A percentile compares a stretch with the other conserved stretches of the same genome.
Conservation (phyloP, 1,284 basidiomycete species). For the Mycena sp. region DNA sequence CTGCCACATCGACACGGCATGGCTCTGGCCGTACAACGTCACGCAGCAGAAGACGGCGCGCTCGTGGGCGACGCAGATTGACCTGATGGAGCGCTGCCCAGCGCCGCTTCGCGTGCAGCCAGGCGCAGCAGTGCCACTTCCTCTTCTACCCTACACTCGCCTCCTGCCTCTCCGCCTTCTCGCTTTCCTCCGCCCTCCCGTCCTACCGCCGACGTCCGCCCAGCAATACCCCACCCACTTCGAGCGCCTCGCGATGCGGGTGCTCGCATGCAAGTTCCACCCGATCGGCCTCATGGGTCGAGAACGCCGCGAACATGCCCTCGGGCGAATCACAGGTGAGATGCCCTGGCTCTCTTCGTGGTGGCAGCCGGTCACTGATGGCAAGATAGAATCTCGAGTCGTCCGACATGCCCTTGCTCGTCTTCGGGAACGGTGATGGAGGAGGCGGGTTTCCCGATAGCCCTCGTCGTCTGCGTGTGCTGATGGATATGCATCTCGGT, state of each 20-base stretch:
- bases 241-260: constrained; percentile 80
- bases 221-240: constrained; percentile 93
- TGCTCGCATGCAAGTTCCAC: constrained; percentile 85
- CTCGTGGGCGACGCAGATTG: constrained; percentile 94
- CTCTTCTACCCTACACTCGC: constrained; percentile 53
- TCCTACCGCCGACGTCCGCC: no score
- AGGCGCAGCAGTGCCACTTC: constrained; percentile 98
- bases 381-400: constrained; percentile 94
- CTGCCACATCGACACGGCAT: constrained; percentile 85
- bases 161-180: no score
- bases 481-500: no score
- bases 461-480: no score
- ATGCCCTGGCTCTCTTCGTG: background rate
- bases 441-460: no score
- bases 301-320: constrained; percentile 94
- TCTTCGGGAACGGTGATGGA: constrained; percentile 96
- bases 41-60: constrained; percentile 97
- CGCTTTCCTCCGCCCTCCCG: no score
- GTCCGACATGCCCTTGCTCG: constrained; percentile 78
- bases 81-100: constrained; percentile 98
- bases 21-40: constrained; percentile 93
- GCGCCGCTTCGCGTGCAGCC: constrained; percentile 92
- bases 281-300: constrained; percentile 87
- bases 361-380: no score
- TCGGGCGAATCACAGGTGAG: constrained; percentile 87